Evolutionary conservation across 768 basidiomycete species (phyloP), one percentile per base, ranked within the genome.

Genomic region (Gymnopilus dilepis): DNA sequence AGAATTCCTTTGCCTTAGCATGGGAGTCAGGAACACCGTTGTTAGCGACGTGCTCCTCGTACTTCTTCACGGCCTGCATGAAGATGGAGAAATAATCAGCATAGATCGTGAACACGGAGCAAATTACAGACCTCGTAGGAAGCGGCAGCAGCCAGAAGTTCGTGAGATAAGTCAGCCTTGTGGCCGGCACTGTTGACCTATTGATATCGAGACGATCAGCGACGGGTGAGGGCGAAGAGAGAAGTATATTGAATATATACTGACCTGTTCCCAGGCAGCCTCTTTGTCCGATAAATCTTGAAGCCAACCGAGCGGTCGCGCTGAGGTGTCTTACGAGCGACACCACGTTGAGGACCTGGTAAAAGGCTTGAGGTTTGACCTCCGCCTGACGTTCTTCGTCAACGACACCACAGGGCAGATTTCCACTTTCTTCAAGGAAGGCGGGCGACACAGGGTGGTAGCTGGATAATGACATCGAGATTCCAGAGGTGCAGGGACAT

Each of bases 181-280:
- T 50, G 47, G 15, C 47, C 47, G 13, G 47, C 47, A n/a, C 47
- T 31, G 26, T 50, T 31, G 47, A 50, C 47, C 47, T 50, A 31
- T 6, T 37, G 22, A 31, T 45, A 45, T 45, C 43, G 43, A 24
- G 24, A 24, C 12, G 43, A 47, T 50, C 47, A 50, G 28, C 22
- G 2, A 13, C 47, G 30, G n/a, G n/a, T n/a, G n/a, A n/a, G n/a
- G n/a, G n/a, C n/a, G n/a, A n/a, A n/a, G n/a, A n/a, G n/a, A n/a
- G n/a, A n/a, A n/a, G n/a, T n/a, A n/a, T n/a, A n/a, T n/a, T n/a
- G 6, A 24, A 12, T 19, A 9, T 12, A 48, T n/a, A 31, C 47
- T 28, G 47, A 50, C 47, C 47, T 50, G 47, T 31, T 50, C 47
- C 47, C 47, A 50, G 17, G 47, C 47, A 31, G 47, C 47, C 28